Evolutionary conservation across 768 basidiomycete genomes (phyloP), one percentile per base, ranked within the genome.

Genomic region (Sutorius australiensis): DNA sequence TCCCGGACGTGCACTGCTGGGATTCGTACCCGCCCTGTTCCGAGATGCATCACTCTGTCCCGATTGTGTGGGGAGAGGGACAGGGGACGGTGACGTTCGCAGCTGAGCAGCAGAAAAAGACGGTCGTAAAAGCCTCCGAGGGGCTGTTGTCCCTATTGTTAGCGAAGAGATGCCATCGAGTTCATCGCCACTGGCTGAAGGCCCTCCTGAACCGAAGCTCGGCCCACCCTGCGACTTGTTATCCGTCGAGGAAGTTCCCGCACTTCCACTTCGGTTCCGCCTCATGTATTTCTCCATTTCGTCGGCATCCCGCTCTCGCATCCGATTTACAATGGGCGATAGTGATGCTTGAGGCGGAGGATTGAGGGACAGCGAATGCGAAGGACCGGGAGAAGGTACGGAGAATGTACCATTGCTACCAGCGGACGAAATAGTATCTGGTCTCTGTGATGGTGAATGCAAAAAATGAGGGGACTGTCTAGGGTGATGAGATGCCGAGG

Each of bases 251-350:
- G 85, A 77, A 24, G 84, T 85, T 40, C 81, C 83, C 50, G 78
- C 83, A 61, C 89, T 90, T 46, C 87, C 90, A 64, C 89, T 92
- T 51, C 91, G 81, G 73, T 88, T 89, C 51, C 91, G 80, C 55
- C 80, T 77, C 66, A 90, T 76, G 65, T 91, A 93, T 62, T 91
- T 89, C 67, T 91, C 89, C 77, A 88, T 89, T 34, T 91, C 92
- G 65, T 87, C 87, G 17, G 90, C 90, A 65, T 93, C 91, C 52
- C 83, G 79, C 70, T 91, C 87, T 59, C 84, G 81, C 77, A 93
- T 85, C 32, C 89, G 86, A 60, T 75, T 86, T 28, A 85, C 87
- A 52, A 93, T 80, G 3, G 89, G 91, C 3, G 91, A 88, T 49
- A 92, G 67, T 21, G 81, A 81, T 39, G 79, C 53, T 48, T 59